Percentiles rank a stretch among this genome's conserved stretches.
phyloP scores from a whole-genome alignment of 2,329 filamentous ascomycete species.

The Scedosporium aurantiacum region DNA sequence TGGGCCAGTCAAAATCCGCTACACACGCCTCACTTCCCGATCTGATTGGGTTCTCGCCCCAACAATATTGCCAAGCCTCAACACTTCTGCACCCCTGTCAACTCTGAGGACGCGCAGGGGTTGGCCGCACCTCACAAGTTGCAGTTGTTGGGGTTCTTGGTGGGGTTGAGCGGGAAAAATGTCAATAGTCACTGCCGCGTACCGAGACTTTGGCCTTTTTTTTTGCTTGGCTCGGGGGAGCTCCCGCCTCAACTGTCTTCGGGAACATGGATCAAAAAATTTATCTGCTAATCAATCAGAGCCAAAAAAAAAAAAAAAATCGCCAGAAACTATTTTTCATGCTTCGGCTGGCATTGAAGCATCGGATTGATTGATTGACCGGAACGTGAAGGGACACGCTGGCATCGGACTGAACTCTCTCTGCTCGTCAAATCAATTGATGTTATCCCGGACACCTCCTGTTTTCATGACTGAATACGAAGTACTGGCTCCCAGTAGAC shows the following conservation, averaged over 20 bases:
- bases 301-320: too few species aligned
- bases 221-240: not conserved
- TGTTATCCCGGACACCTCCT: too few species aligned
- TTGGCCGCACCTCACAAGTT: not conserved
- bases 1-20: too few species aligned
- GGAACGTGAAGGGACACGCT: not conserved
- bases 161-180: not conserved
- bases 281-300: not conserved
- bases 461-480: too few species aligned
- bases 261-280: not conserved
- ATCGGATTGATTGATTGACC: not conserved
- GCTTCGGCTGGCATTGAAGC: not conserved
- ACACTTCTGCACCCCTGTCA: slow-evolving; percentile 3
- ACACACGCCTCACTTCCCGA: not conserved
- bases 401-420: not conserved
- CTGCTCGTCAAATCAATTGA: not conserved
- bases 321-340: too few species aligned
- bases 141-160: slow-evolving; percentile 3
- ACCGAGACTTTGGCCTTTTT: not conserved
- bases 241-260: not conserved
- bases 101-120: not conserved
- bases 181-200: not conserved
- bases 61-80: slow-evolving; percentile 6
- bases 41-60: not conserved
- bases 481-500: not conserved